These are phyloP conservation scores for Pseudoturritis turrita DNA, from an alignment of 345 rosid species.

Conservation along the genomic window DNA sequence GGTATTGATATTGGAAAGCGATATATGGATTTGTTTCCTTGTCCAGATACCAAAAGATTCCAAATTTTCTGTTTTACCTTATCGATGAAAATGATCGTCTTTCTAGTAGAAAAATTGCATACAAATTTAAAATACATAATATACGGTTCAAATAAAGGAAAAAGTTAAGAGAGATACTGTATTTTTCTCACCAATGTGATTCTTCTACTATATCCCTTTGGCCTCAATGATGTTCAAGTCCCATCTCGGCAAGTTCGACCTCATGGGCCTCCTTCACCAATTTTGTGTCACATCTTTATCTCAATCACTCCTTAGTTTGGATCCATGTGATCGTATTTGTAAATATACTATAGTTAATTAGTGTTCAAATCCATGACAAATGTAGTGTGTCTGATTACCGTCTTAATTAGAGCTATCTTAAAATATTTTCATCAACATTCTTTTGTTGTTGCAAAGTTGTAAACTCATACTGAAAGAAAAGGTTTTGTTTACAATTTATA, in stretches of 20 bases:
- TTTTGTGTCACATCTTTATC: neutral
- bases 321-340: neutral
- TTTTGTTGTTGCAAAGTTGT: too few relatives aligned
- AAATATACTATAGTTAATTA: neutral
- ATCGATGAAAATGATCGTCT: neutral
- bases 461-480: neutral
- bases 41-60: neutral
- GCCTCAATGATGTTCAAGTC: constrained; percentile 3
- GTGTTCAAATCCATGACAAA: neutral
- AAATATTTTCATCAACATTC: too few relatives aligned
- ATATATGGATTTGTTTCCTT: neutral
- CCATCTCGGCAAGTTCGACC: neutral
- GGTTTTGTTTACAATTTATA: too few relatives aligned
- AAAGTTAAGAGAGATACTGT: neutral
- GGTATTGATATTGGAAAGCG: neutral
- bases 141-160: too few relatives aligned
- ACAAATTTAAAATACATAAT: too few relatives aligned
- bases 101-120: neutral
- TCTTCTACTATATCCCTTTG: neutral
- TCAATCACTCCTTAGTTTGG: neutral
- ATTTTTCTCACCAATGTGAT: neutral
- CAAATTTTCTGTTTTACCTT: neutral
- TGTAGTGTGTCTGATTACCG: neutral
- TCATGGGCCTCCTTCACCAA: neutral
- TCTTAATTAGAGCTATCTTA: neutral